phyloP scores from a whole-genome alignment of 148 eudicot species.

The Cornus kousa region DNA sequence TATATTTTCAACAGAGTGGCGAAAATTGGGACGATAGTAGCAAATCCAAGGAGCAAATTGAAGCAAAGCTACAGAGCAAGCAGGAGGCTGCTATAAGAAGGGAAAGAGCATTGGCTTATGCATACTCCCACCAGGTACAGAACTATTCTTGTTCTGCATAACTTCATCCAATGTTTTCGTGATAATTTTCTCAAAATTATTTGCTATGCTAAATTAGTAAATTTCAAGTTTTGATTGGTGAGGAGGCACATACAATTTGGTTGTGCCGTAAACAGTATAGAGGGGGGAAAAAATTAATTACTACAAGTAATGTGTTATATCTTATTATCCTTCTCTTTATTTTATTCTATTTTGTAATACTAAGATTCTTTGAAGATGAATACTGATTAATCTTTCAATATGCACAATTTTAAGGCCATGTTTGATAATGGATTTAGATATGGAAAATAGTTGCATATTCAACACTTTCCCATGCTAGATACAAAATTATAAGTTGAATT shows the following conservation, averaged over 20 bases:
- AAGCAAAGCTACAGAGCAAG: constrained; percentile 59
- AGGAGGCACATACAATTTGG: no score
- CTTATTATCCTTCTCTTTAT: no score
- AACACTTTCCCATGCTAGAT: neutral
- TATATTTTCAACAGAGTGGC: constrained; percentile 44
- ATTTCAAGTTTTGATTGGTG: neutral
- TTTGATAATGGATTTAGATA: neutral
- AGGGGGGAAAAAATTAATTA: no score
- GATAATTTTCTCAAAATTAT: neutral
- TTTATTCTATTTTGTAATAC: neutral
- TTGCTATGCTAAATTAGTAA: neutral
- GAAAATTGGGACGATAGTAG: constrained; percentile 73
- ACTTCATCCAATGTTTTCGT: neutral
- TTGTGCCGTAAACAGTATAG: no score
- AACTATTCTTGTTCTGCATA: neutral
- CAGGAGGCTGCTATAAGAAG: constrained; percentile 83
- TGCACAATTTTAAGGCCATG: neutral
- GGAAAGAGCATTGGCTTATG: constrained; percentile 89
- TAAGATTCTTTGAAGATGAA: neutral
- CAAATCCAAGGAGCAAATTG: constrained; percentile 72
- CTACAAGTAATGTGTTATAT: no score
- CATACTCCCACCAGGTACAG: constrained; percentile 78
- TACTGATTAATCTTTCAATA: no score
- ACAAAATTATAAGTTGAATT: no score
- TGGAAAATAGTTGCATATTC: neutral